Conservation (phyloP, 139 green algal species). For the Marvania coccoides region DNA sequence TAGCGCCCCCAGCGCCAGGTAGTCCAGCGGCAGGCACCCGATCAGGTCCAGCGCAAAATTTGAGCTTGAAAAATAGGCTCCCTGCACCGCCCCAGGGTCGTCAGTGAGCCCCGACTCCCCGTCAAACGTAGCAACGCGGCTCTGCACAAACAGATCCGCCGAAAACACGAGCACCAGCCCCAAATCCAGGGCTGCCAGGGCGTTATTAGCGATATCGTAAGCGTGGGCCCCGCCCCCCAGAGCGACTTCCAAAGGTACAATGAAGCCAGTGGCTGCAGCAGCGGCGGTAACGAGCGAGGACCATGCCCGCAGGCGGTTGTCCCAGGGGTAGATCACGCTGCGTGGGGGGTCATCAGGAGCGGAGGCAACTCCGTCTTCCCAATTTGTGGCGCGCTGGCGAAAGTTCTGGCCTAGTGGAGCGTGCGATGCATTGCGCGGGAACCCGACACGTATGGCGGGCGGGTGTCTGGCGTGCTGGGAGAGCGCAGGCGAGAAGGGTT, state of each 20-base stretch:
- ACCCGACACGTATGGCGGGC: too few relatives aligned
- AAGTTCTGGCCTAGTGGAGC: too few relatives aligned
- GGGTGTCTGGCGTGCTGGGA: too few relatives aligned
- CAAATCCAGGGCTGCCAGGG: neutral
- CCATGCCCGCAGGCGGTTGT: neutral
- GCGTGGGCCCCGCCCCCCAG: neutral
- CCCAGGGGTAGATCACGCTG: too few relatives aligned
- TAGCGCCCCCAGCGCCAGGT: neutral
- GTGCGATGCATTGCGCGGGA: too few relatives aligned
- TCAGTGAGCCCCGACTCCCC: constrained; percentile 1
- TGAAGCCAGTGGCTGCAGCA: neutral
- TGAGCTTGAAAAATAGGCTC: constrained; percentile 5
- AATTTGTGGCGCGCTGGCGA: too few relatives aligned
- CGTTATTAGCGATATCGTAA: neutral
- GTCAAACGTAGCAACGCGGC: constrained; percentile 7
- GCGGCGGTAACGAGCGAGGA: neutral
- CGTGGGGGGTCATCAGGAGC: too few relatives aligned
- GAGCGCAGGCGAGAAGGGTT: too few relatives aligned
- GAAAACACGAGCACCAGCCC: neutral
- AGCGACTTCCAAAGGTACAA: constrained; percentile 6
- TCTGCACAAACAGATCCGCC: constrained; percentile 14
- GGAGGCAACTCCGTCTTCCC: too few relatives aligned
- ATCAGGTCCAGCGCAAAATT: constrained; percentile 16
- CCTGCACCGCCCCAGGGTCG: neutral
- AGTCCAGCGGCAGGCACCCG: constrained; percentile 6